Base-by-base conservation (phyloP, 2,329 filamentous ascomycete genomes). In the Penicillium concentricum region DNA sequence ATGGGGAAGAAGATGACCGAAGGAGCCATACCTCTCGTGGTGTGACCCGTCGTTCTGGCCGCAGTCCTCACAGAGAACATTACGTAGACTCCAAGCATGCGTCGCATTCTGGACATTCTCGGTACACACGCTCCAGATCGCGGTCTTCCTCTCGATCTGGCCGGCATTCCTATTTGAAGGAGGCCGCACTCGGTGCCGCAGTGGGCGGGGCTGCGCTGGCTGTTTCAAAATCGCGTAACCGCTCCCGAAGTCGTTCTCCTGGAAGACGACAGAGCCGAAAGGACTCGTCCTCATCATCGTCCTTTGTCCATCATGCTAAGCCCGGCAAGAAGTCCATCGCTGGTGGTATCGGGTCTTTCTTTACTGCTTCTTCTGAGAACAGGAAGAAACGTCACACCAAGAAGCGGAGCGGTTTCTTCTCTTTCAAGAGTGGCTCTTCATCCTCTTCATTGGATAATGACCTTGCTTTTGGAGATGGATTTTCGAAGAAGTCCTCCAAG, bases 361-460 rank as follows among this genome's bases (percentile, higher is more conserved):
- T 88, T 70, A 83, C 79, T 5, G 78, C 84, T 6, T 82, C 83
- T 15, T 85, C 83, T 9, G 84, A 86, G 63, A 82, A 81, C 57
- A 69, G 69, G 39, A 75, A 78, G 62, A 79, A 78, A 54, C 79
- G 78, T 61, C 79, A 76, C 61, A 78, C 68, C 22, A 76, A 74
- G 59, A 74, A 74, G 62, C 63, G 79, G 38, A 73, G 72, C 26
- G 80, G 84, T 56, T 80, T 88, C 51, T 79, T 87, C 41, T 82
- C 80, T 55, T 81, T 85, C 64, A 79, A 76, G 53, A 43, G 47
- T 45, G 88, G 86, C 65, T 87, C 83, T 2, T 89, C 86, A 1
- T 87, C 84, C 2, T 88, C 86, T 0, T 88, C 86, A 0, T 78
- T 88, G 53, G 85, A 88, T 70, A 84, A 82, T 20, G 87, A 90